Evolutionary conservation across 108 stramenopile species (phyloP).

Genomic region (Cyclotella distinguenda): DNA sequence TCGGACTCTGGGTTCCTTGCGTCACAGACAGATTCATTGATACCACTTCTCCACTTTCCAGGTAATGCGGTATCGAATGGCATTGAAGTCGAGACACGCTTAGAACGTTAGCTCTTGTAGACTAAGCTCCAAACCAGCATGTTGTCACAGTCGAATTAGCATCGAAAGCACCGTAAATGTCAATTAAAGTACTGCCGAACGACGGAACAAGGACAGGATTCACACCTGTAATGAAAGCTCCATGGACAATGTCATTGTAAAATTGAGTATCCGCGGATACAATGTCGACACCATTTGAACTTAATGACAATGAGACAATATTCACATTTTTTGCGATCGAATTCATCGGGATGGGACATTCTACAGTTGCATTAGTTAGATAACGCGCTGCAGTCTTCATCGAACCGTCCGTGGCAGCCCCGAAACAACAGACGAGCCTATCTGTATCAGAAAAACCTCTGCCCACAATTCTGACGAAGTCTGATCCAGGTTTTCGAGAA

Average conservation of each 20-base stretch:
- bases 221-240: not conserved
- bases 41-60: not conserved
- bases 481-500: not conserved
- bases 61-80: not conserved
- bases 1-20: not conserved
- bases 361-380: no score
- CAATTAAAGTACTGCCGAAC: not conserved
- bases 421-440: not conserved
- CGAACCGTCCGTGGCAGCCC: not conserved
- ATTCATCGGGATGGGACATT: no score
- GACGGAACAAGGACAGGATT: not conserved
- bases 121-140: not conserved
- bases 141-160: not conserved
- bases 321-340: no score
- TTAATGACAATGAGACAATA: no score
- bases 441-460: not conserved
- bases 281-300: conserved; percentile 1
- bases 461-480: not conserved
- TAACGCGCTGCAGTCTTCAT: not conserved
- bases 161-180: conserved; percentile 5
- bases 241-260: not conserved
- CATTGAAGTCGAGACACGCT: not conserved
- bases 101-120: not conserved
- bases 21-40: not conserved
- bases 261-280: not conserved